Base-by-base conservation (phyloP, 1,139 yeast genomes). In the Debaryomycetaceae sp. region DNA sequence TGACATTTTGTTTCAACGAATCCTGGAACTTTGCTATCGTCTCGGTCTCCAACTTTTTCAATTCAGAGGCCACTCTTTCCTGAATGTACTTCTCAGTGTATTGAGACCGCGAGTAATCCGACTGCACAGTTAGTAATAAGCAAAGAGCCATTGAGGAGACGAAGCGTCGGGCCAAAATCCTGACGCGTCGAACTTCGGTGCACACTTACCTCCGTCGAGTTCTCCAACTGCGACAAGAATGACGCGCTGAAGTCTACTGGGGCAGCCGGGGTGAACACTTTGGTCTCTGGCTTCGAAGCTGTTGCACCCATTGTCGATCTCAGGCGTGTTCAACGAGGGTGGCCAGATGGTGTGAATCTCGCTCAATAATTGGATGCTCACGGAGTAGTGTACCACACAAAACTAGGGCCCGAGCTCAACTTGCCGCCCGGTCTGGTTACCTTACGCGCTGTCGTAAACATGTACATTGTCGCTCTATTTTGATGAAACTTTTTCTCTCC, bases 41-140 rank as follows among this genome's bases (percentile, higher is more conserved):
- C 39, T 80, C 75, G 28, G 63, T 60, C 45, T 83, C 84, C 39
- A 84, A 62, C 41, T 71, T 68, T 34, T 72, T 64, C 39, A 89
- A 68, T 48, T 79, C 83, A 40, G 71, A 71, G 28, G 79, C 66
- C 17, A 89, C 91, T 49, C 82, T 70, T 34, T 83, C 83, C 54
- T 88, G 89, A 37, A 89, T 75, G 48, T 77, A 78, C 52, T 77
- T 78, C 39, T 84, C 91, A 12, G 86, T 73, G 51, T 79, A 73
- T 53, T 86, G 95, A 30, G 82, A 71, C 49, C 96, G 78, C 13
- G 94, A 75, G 53, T 76, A 83, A 53, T 88, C 89, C 6, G 93
- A 76, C 67, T 67, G 40, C 5, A 16, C 10, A 16, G 60, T 54
- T 54, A 56, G 58, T 55, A 46, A 16, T n/a, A n/a, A n/a, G n/a